Evolutionary conservation across 1,284 basidiomycete genomes (phyloP).

Genomic region (Paramarasmius palmivorus): DNA sequence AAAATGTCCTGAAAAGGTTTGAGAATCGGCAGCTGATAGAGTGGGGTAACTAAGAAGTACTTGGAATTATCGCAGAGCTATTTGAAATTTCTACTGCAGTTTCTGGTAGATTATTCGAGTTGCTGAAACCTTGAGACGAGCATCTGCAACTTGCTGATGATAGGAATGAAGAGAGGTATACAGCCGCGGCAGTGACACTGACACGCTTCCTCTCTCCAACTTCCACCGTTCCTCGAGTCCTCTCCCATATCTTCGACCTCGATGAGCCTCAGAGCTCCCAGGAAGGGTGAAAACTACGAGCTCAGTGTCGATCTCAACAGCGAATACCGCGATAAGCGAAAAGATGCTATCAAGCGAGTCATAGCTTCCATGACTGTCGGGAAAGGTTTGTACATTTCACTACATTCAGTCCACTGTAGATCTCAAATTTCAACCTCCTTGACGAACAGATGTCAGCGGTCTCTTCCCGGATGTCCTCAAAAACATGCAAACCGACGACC

Average conservation of each 20-base stretch:
- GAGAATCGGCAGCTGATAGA: no score
- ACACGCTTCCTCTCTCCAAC: no score
- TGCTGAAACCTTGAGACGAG: no score
- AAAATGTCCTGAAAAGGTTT: no score
- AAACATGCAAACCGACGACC: slow-evolving; percentile 96
- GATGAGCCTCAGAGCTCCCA: slow-evolving; percentile 66
- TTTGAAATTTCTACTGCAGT: no score
- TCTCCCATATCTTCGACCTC: slow-evolving; percentile 17
- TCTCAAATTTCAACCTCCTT: slow-evolving; percentile 2
- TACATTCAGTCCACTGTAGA: not conserved
- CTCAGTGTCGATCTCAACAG: slow-evolving; percentile 94
- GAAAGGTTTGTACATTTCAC: slow-evolving; percentile 59
- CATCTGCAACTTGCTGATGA: no score
- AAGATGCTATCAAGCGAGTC: slow-evolving; percentile 97
- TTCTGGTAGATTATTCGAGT: no score
- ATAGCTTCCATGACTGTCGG: slow-evolving; percentile 97
- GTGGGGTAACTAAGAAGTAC: no score
- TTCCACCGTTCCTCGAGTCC: no score
- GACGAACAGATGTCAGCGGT: slow-evolving; percentile 78
- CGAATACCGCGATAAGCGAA: slow-evolving; percentile 92
- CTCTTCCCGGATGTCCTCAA: slow-evolving; percentile 98
- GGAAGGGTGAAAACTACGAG: slow-evolving; percentile 92
- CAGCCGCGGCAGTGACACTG: no score
- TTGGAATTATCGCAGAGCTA: no score
- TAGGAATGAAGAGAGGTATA: no score